Conservation (phyloP, 164 flowering plant genomes). For the Brasenia schreberi region DNA sequence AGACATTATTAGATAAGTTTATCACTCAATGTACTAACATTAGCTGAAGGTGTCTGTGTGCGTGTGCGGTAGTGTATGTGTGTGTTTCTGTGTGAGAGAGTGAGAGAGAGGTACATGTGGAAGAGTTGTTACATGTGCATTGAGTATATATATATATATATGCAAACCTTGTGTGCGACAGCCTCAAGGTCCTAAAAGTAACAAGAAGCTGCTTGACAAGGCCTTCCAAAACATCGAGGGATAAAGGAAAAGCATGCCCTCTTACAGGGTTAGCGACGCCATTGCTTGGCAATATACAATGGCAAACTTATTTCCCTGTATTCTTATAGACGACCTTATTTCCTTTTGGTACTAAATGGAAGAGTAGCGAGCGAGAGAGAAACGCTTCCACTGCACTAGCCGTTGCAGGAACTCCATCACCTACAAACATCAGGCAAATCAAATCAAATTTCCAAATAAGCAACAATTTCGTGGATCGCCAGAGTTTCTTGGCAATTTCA, state of each 20-base stretch:
- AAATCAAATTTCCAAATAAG: too few relatives aligned
- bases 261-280: not conserved
- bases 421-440: slow-evolving; percentile 13
- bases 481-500: not conserved
- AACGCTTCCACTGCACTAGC: slow-evolving; percentile 60
- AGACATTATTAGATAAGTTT: too few relatives aligned
- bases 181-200: not conserved
- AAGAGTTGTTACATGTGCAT: not conserved
- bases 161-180: not conserved
- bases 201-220: not conserved
- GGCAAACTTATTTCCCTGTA: not conserved
- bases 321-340: too few relatives aligned
- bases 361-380: not conserved
- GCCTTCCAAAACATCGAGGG: not conserved
- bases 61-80: too few relatives aligned
- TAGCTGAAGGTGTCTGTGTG: too few relatives aligned
- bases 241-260: not conserved
- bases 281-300: not conserved
- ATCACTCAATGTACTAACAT: too few relatives aligned
- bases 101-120: not conserved
- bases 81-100: too few relatives aligned
- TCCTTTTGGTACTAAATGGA: not conserved
- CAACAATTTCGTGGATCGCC: too few relatives aligned
- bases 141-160: too few relatives aligned
- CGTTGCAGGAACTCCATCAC: slow-evolving; percentile 69